Base-by-base conservation (phyloP, 352 stramenopile genomes). In the Thalassiosira exigua region DNA sequence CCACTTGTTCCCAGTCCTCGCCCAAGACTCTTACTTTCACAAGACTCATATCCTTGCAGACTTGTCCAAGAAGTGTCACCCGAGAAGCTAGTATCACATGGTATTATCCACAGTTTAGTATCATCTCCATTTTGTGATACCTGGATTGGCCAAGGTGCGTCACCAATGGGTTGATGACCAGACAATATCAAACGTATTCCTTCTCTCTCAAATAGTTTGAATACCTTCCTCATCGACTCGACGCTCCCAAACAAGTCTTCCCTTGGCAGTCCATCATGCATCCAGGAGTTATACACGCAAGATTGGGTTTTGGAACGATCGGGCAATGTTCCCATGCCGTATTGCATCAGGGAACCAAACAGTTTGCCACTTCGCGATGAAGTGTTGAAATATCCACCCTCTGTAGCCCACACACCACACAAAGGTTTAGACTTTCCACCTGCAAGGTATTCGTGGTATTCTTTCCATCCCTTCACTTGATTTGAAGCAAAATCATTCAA, bases 71-170 rank as follows among this genome's bases (percentile, higher is more conserved):
- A 69, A 2, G 76, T 87, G 68, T 93, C 84, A 22, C 84, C 82
- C 4, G 84, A 90, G 66, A 90, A 93, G 57, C 77, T 90, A 22
- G 87, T 93, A 67, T 93, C 87, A 67, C 62, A 80, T n/a, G 70
- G 70, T 29, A 93, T 22, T 46, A 93, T 71, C 73, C 71, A 89
- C 44, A 29, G 26, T 53, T 29, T 53, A 71, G 29, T 48, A 27
- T 57, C 51, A 21, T 61, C 51, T 48, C 36, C 19, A 62, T 73
- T 70, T 30, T 21, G 22, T 30, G 59, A 59, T 57, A 90, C 56
- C 21, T 75, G 56, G 66, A 93, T 92, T 36, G 84, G 75, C 69
- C 74, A 87, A 0, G 87, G 84, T 62, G 81, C 72, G 65, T 93
- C 87, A 32, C 87, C 87, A 50, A 90, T 71, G 29, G 87, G 87